Evolutionary conservation across 2,329 filamentous ascomycete species (phyloP).

Genomic region (Ophiostoma himal-ulmi): DNA sequence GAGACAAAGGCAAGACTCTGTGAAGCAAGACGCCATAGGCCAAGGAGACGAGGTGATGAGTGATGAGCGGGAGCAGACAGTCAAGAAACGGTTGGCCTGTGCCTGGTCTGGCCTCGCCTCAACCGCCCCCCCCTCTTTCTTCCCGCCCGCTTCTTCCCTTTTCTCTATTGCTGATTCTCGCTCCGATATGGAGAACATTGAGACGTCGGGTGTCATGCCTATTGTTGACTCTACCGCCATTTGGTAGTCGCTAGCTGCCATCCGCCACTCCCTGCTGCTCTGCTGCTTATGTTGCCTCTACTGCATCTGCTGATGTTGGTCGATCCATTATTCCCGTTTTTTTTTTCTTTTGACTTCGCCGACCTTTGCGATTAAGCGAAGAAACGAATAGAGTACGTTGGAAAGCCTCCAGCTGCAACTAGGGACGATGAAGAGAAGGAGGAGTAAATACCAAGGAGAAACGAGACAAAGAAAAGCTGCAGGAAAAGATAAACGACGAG

Average conservation of each 20-base stretch:
- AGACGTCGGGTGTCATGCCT: background rate
- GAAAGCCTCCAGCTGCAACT: background rate
- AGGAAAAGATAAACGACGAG: background rate
- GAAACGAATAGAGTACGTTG: background rate
- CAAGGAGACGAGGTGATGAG: background rate
- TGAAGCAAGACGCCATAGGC: background rate
- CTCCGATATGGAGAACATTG: background rate
- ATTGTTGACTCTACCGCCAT: background rate
- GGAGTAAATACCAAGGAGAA: background rate
- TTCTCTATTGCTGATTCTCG: background rate
- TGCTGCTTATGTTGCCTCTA: background rate
- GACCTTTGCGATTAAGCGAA: background rate
- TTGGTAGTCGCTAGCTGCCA: background rate
- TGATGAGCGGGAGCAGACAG: background rate
- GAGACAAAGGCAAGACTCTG: background rate
- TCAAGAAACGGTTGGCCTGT: background rate
- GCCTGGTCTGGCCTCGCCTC: slow-evolving; percentile 2
- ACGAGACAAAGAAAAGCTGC: background rate
- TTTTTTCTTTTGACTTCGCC: background rate
- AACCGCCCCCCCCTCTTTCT: background rate
- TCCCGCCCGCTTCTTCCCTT: background rate
- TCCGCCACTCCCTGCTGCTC: background rate
- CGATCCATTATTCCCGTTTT: background rate
- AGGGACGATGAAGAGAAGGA: background rate
- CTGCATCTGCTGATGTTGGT: background rate